phyloP scores from a whole-genome alignment of 2,329 filamentous ascomycete species.

The Aspergillus sp. region DNA sequence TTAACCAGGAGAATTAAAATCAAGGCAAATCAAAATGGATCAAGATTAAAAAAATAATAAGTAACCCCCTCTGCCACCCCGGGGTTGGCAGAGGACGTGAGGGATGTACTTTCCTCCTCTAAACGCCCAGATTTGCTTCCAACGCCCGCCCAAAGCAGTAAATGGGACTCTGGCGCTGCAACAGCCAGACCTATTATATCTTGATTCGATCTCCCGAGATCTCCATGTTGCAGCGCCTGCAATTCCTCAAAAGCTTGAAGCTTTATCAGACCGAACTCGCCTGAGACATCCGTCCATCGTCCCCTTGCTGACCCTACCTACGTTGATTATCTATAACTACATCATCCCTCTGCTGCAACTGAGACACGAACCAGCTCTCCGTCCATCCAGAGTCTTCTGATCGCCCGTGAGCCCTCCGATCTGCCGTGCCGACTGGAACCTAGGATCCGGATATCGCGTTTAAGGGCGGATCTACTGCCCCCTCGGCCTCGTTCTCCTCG shows the following conservation, averaged over 20 bases:
- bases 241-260: background rate
- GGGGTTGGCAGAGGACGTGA: constrained; percentile 9
- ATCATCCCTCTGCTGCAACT: constrained; percentile 28
- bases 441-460: constrained; percentile 22
- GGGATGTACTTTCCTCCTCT: constrained; percentile 10
- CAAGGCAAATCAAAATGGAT: constrained; percentile 12
- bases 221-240: background rate
- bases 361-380: constrained; percentile 22
- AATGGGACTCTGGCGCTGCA: constrained; percentile 1
- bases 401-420: constrained; percentile 7
- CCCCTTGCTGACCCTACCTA: constrained; percentile 28
- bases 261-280: constrained; percentile 13
- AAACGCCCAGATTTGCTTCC: constrained; percentile 4
- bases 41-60: constrained; percentile 13
- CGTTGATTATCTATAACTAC: constrained; percentile 24
- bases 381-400: background rate
- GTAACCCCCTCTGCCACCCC: background rate
- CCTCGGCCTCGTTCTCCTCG: constrained; percentile 16
- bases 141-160: constrained; percentile 20
- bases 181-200: constrained; percentile 11
- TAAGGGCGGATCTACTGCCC: constrained; percentile 23
- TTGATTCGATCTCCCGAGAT: constrained; percentile 11
- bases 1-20: constrained; percentile 22
- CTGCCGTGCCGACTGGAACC: constrained; percentile 11
- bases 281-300: constrained; percentile 26